Evolutionary conservation across 2,329 filamentous ascomycete genomes (phyloP).

Genomic region (Verticillium isaacii): DNA sequence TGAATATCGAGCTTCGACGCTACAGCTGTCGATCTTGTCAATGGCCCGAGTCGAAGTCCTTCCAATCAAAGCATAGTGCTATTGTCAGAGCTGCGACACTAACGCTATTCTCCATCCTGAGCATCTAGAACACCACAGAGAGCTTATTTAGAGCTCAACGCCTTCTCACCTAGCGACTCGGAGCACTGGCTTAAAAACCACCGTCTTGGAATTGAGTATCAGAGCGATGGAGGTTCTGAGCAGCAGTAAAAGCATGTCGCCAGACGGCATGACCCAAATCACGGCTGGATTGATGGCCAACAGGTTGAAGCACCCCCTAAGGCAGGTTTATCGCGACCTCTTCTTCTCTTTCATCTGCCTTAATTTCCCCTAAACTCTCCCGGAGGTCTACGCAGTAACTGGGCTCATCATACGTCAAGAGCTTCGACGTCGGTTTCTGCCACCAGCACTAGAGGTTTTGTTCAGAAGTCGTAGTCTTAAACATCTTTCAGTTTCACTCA

Average conservation of each 20-base stretch:
- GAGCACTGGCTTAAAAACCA: conserved; percentile 11
- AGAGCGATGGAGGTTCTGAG: neutral
- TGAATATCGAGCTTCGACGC: conserved; percentile 13
- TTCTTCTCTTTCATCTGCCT: too few relatives aligned
- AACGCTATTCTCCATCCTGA: too few relatives aligned
- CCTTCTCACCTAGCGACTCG: conserved; percentile 11
- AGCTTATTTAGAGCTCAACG: conserved; percentile 6
- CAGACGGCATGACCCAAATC: conserved; percentile 11
- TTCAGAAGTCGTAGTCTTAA: too few relatives aligned
- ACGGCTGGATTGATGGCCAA: conserved; percentile 10
- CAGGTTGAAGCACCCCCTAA: conserved; percentile 4
- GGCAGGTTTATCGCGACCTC: too few relatives aligned
- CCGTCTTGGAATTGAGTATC: conserved; percentile 1
- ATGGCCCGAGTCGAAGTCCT: neutral
- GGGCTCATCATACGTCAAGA: too few relatives aligned
- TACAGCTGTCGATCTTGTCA: conserved; percentile 11
- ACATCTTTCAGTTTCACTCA: too few relatives aligned
- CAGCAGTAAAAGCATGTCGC: neutral
- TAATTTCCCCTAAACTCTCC: too few relatives aligned
- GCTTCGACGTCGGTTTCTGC: too few relatives aligned
- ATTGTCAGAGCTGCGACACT: too few relatives aligned
- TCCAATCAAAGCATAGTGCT: neutral
- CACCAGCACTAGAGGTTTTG: too few relatives aligned
- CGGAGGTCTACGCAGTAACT: too few relatives aligned
- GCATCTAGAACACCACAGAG: too few relatives aligned